Base-by-base conservation (phyloP, 371 early-diverging fungal species). In the Polyrhizophydium stewartii region DNA sequence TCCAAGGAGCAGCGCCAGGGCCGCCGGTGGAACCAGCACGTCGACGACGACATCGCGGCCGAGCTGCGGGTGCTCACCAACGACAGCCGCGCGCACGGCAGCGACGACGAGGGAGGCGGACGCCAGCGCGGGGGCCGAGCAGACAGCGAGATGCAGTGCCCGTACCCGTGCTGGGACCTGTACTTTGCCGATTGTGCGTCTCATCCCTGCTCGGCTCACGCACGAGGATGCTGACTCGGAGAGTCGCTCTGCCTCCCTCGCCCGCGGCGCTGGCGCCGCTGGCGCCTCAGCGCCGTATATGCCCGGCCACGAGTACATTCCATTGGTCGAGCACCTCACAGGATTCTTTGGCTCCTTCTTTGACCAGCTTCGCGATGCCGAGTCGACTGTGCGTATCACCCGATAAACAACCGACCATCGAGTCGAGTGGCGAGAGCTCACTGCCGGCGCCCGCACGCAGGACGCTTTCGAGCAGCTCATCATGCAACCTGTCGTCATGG, bases 291-390 rank as follows among this genome's bases (percentile, higher is more conserved):
- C 56, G 27, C 21, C 37, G 16, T 61, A 61, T 25, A 7, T 1
- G 7, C 13, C 10, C 22, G 16, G 31, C 50, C 33, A 51, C 57
- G 58, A 52, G 30, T 6, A 32, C 10, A 43, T 56, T 16, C 40
- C 56, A n/a, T 1, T 24, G 33, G 33, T 57, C 46, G 10, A 49
- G 43, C 22, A 65, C n/a, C 27, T 43, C 30, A 38, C 28, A n/a
- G 21, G 28, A 19, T 28, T 58, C 35, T 62, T 65, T 59, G n/a
- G 55, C n/a, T n/a, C n/a, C 12, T 22, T 52, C 41, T 17, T 59
- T 30, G 25, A 53, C 22, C 31, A 55, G 25, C 7, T 16, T 24
- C 19, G 9, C 22, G 46, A 24, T 1, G 12, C n/a, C 22, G 37
- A 32, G 17, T 32, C 19, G 40, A 10, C 19, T 40, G 40, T 40